phyloP scores from a whole-genome alignment of 2,329 filamentous ascomycete genomes.

The Trichoderma simmonsii region DNA sequence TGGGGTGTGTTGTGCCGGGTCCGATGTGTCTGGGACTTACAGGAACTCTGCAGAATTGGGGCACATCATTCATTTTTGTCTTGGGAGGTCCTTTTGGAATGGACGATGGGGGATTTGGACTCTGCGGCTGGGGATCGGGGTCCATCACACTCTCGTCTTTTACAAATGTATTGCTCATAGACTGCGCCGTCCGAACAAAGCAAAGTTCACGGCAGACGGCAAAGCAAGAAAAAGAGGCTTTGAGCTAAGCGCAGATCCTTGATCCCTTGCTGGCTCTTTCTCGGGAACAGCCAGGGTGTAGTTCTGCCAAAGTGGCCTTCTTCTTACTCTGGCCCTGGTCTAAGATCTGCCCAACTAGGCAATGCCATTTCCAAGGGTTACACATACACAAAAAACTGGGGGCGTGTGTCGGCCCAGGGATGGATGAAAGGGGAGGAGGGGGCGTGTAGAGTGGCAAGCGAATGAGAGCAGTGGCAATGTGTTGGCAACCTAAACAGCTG shows the following conservation, averaged over 20 bases:
- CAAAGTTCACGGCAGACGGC: neutral
- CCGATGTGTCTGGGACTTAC: neutral
- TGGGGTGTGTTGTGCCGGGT: neutral
- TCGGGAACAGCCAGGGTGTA: neutral
- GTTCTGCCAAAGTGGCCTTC: neutral
- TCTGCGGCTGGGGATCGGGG: neutral
- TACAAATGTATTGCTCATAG: neutral
- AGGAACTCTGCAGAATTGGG: neutral
- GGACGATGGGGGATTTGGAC: neutral
- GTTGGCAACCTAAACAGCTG: neutral
- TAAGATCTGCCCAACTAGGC: slow-evolving; percentile 2
- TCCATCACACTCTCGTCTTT: neutral
- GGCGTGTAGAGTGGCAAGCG: neutral
- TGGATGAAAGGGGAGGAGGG: neutral
- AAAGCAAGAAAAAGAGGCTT: neutral
- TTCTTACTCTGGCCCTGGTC: neutral
- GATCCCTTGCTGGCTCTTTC: neutral
- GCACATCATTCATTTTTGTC: neutral
- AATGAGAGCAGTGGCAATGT: slow-evolving; percentile 1
- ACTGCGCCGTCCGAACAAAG: neutral
- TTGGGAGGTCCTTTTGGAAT: neutral
- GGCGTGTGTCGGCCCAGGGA: neutral
- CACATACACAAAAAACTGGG: neutral
- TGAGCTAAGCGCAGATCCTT: neutral
- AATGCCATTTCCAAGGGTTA: neutral